Evolutionary conservation across 495 filamentous ascomycete species (phyloP).

Genomic region (Hypoxylon lienhwacheense): DNA sequence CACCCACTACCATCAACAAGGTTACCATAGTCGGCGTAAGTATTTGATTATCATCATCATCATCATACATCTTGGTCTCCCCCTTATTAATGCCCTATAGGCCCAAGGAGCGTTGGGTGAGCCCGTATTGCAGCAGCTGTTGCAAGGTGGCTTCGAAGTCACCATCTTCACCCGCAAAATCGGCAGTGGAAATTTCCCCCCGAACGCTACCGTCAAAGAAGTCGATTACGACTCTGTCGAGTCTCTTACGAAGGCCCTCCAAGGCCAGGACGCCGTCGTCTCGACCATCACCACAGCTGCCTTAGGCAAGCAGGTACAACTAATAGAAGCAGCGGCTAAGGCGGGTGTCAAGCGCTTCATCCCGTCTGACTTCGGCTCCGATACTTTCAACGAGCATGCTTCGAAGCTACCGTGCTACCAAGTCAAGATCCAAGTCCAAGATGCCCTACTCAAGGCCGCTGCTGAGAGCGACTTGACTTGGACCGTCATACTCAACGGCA

Average conservation of each 20-base stretch:
- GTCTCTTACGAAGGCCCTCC: conserved; percentile 48
- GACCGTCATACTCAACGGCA: conserved; percentile 47
- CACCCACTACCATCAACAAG: conserved; percentile 43
- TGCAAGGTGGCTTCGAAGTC: conserved; percentile 53
- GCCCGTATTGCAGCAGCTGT: conserved; percentile 50
- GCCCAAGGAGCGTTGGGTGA: conserved; percentile 56
- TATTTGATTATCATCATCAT: neutral
- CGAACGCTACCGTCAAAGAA: conserved; percentile 42
- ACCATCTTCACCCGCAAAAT: conserved; percentile 52
- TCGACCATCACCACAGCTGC: conserved; percentile 34
- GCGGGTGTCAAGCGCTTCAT: conserved; percentile 57
- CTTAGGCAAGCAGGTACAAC: conserved; percentile 36
- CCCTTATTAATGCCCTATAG: neutral
- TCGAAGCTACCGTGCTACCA: conserved; percentile 47
- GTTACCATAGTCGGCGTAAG: conserved; percentile 48
- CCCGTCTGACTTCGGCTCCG: conserved; percentile 57
- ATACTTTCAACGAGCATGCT: conserved; percentile 43
- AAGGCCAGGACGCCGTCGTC: conserved; percentile 54
- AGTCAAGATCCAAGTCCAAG: conserved; percentile 46
- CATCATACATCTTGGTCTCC: neutral
- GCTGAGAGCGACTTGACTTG: conserved; percentile 47
- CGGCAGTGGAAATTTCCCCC: conserved; percentile 38
- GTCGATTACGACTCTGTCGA: conserved; percentile 54
- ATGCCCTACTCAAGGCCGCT: conserved; percentile 47
- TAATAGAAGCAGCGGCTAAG: conserved; percentile 56